Evolutionary conservation across 305 asterid species (phyloP).

Genomic region (Ruellia speciosa): DNA sequence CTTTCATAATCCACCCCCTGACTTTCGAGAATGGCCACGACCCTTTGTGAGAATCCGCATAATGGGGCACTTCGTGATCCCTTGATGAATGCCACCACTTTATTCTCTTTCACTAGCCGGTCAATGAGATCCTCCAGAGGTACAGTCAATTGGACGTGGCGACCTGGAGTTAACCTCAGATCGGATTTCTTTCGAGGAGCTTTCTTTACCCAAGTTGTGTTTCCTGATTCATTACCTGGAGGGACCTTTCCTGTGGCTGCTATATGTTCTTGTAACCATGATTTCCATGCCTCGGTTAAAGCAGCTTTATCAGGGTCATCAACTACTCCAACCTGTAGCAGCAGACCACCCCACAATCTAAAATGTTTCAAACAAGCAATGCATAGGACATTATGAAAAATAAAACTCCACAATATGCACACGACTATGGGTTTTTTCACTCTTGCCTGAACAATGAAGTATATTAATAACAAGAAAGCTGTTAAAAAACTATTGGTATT

Average conservation of each 20-base stretch:
- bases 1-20: conserved; percentile 79
- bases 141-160: conserved; percentile 61
- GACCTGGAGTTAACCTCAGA: conserved; percentile 80
- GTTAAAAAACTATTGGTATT: no score
- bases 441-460: not conserved
- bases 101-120: conserved; percentile 77
- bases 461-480: not conserved
- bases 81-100: conserved; percentile 93
- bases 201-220: conserved; percentile 66
- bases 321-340: conserved; percentile 57
- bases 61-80: conserved; percentile 78
- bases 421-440: not conserved
- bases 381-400: not conserved
- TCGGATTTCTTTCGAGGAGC: conserved; percentile 69
- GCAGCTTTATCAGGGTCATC: conserved; percentile 70
- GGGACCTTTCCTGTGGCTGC: conserved; percentile 73
- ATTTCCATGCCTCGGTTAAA: conserved; percentile 80
- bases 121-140: conserved; percentile 72
- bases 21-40: conserved; percentile 66
- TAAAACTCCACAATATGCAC: not conserved
- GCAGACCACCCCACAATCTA: conserved; percentile 8
- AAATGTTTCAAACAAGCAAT: conserved; percentile 6
- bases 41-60: conserved; percentile 88
- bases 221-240: conserved; percentile 78
- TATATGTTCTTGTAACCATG: conserved; percentile 95